phyloP scores from a whole-genome alignment of 306 rosid genomes.

The Quercus rubra region DNA sequence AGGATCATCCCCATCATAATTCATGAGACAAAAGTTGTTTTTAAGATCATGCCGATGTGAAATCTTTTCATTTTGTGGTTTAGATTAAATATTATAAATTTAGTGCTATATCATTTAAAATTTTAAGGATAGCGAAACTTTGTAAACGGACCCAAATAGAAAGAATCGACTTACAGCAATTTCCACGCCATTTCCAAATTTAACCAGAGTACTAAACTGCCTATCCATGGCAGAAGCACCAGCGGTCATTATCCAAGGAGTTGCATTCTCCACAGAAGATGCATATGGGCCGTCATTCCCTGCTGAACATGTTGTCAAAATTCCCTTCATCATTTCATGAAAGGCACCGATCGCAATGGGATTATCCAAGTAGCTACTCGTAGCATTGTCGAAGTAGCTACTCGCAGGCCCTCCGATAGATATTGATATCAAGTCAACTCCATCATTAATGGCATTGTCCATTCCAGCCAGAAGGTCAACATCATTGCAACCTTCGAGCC shows the following conservation, averaged over 20 bases:
- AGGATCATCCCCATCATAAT: no score
- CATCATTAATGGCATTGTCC: constrained; percentile 77
- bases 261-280: constrained; percentile 45
- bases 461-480: constrained; percentile 64
- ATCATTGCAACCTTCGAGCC: constrained; percentile 60
- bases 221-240: constrained; percentile 58
- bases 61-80: no score
- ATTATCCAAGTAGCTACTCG: constrained; percentile 7
- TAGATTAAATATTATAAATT: no score
- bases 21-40: no score
- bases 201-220: constrained; percentile 34
- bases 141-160: no score
- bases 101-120: no score
- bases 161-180: constrained; percentile 30
- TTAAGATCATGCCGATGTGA: no score
- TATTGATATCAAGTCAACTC: constrained; percentile 62
- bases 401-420: constrained; percentile 47
- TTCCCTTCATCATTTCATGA: constrained; percentile 56
- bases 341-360: constrained; percentile 15
- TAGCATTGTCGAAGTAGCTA: no score
- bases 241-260: constrained; percentile 77
- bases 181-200: constrained; percentile 48
- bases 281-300: constrained; percentile 51
- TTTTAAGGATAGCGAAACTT: not conserved
- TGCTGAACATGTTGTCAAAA: constrained; percentile 61